Conservation (phyloP, 2,329 filamentous ascomycete genomes). For the Cryphonectria carpinicola region DNA sequence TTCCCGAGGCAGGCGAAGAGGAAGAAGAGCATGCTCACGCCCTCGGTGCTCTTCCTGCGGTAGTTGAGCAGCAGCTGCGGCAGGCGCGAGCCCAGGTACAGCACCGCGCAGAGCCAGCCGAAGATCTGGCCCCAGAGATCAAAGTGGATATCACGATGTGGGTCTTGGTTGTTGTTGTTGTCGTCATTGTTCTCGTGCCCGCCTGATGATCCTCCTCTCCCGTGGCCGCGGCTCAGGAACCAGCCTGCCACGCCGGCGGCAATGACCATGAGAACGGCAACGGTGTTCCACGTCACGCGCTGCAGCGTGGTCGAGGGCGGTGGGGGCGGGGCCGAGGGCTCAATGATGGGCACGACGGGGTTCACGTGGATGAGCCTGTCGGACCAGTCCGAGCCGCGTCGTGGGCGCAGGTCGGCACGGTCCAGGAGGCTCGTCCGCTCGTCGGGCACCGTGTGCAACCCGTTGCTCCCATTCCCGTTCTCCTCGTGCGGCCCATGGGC, state of each 20-base stretch:
- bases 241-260: slow-evolving; percentile 83
- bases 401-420: slow-evolving; percentile 45
- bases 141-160: slow-evolving; percentile 59
- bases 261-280: slow-evolving; percentile 80
- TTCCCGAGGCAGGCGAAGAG: slow-evolving; percentile 96
- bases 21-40: slow-evolving; percentile 93
- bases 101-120: slow-evolving; percentile 85
- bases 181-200: slow-evolving; percentile 41
- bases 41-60: slow-evolving; percentile 88
- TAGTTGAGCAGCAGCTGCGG: slow-evolving; percentile 93
- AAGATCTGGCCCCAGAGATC: slow-evolving; percentile 85
- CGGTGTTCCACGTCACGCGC: slow-evolving; percentile 71
- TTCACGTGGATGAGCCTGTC: slow-evolving; percentile 68
- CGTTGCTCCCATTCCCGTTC: slow-evolving; percentile 19
- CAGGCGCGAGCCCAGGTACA: slow-evolving; percentile 88
- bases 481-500: neutral
- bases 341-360: slow-evolving; percentile 78
- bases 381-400: slow-evolving; percentile 60
- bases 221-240: slow-evolving; percentile 68
- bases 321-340: slow-evolving; percentile 45
- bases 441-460: slow-evolving; percentile 37
- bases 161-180: slow-evolving; percentile 46
- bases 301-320: slow-evolving; percentile 57
- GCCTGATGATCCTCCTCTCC: neutral
- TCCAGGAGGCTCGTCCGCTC: slow-evolving; percentile 59